Conservation (phyloP, 1,284 basidiomycete species). For the Puccinia polysora region DNA sequence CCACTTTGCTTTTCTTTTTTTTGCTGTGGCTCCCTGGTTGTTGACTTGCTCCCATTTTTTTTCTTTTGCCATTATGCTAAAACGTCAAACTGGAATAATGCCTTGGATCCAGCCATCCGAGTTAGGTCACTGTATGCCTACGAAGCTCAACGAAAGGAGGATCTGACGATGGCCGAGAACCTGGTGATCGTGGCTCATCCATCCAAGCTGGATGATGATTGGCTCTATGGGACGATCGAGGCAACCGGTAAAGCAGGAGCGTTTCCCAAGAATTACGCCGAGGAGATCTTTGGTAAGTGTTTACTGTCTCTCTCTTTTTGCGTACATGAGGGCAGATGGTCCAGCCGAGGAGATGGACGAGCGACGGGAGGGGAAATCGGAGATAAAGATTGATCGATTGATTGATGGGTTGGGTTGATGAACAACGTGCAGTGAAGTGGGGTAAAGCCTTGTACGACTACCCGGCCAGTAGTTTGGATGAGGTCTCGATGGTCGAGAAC, state of each 20-base stretch:
- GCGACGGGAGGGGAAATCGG: background rate
- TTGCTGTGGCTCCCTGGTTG: background rate
- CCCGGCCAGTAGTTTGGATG: conserved; percentile 65
- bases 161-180: conserved; percentile 80
- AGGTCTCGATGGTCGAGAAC: conserved; percentile 74
- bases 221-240: conserved; percentile 84
- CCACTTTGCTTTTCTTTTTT: too few species aligned
- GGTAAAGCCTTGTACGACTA: conserved; percentile 78
- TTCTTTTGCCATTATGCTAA: conserved; percentile 70
- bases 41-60: conserved; percentile 56
- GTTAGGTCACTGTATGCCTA: conserved; percentile 68
- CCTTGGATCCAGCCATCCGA: conserved; percentile 51
- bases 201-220: conserved; percentile 65
- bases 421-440: conserved; percentile 4
- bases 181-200: conserved; percentile 73
- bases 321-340: background rate
- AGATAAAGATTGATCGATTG: background rate
- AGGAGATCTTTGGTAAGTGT: conserved; percentile 66
- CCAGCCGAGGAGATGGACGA: background rate
- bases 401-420: background rate
- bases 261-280: conserved; percentile 86
- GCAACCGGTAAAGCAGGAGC: conserved; percentile 70
- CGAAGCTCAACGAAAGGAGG: conserved; percentile 75
- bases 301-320: too few species aligned
- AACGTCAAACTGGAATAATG: too few species aligned